A percentile compares a stretch with the other conserved stretches of the same genome.
Evolutionary conservation across 768 basidiomycete genomes (phyloP).

Genomic region (Cytidiella melzeri): DNA sequence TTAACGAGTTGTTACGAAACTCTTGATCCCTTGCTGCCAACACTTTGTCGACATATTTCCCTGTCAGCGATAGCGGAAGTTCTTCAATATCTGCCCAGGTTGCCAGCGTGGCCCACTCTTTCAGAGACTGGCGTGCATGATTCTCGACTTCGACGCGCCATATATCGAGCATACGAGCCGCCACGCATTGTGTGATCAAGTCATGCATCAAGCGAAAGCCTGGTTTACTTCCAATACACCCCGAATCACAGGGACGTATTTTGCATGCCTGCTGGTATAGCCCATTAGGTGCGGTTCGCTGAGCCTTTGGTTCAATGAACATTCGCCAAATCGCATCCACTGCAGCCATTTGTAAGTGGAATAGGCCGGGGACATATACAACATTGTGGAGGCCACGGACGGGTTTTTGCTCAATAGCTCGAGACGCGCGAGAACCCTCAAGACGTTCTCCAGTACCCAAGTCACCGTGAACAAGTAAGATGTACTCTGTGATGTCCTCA

Average conservation of each 20-base stretch:
- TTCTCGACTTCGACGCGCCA: slow-evolving; percentile 24
- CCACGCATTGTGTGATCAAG: slow-evolving; percentile 18
- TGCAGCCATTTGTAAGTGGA: slow-evolving; percentile 30
- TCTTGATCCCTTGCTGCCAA: slow-evolving; percentile 26
- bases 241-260: slow-evolving; percentile 23
- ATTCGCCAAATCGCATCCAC: slow-evolving; percentile 17
- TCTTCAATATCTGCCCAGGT: slow-evolving; percentile 17
- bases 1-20: slow-evolving; percentile 27
- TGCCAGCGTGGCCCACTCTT: slow-evolving; percentile 28
- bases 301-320: slow-evolving; percentile 4
- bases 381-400: too few relatives aligned
- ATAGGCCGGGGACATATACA: slow-evolving; percentile 29
- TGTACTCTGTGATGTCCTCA: slow-evolving; percentile 7
- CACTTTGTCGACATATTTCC: slow-evolving; percentile 1
- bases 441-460: slow-evolving; percentile 14
- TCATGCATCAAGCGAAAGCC: slow-evolving; percentile 27
- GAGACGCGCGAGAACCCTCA: slow-evolving; percentile 5
- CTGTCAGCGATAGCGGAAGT: slow-evolving; percentile 21
- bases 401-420: slow-evolving; percentile 25
- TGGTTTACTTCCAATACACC: slow-evolving; percentile 19
- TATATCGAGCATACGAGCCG: slow-evolving; percentile 7
- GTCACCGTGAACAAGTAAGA: slow-evolving; percentile 18
- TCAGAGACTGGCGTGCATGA: slow-evolving; percentile 14
- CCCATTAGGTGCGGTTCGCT: slow-evolving; percentile 10
- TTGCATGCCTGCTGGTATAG: slow-evolving; percentile 10